Evolutionary conservation across 305 asterid genomes (phyloP), one percentile per base, ranked within the genome.

Genomic region (Solanum hybrid): DNA sequence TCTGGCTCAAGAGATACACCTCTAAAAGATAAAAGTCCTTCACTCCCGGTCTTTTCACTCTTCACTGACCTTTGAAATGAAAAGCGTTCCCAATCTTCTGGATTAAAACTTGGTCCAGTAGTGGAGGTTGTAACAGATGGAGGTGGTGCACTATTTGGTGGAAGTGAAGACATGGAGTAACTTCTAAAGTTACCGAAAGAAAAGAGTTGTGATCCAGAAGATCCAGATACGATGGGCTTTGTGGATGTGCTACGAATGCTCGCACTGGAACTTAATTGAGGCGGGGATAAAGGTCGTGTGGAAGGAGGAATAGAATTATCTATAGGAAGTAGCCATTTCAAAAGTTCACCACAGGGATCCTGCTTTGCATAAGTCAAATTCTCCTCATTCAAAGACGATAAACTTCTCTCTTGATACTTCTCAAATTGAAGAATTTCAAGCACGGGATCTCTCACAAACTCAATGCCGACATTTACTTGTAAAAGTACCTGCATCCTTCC

Each of bases 401-500:
- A 91, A 87, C 93, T 92, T 92, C 90, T 93, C 89, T 96, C 96
- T 88, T 92, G 93, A 93, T 93, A 93, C 92, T 94, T 96, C 92
- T 98, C 98, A 86, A 98, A 98, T 90, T 98, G 99, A 88, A 96
- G 97, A 93, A 98, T 96, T 93, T 98, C 99, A 90, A 98, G 94
- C 91, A 95, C 94, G 85, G 99, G 99, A 94, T 96, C 95, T 89
- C 91, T 94, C 82, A 95, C 91, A 90, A 93, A 93, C 90, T 94
- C 97, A 88, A 93, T 94, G 90, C 97, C 96, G 90, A 98, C 92
- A 93, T 95, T 96, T 91, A 96, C 93, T 92, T 96, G 99, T 95
- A 98, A 96, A 92, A 96, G 98, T 89, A 98, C 98, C 99, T 98
- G 99, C 98, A 96, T 95, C 96, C 98, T 96, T 97, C 98, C 99